Conservation (phyloP, 306 rosid genomes). For the Albizia julibrissin region DNA sequence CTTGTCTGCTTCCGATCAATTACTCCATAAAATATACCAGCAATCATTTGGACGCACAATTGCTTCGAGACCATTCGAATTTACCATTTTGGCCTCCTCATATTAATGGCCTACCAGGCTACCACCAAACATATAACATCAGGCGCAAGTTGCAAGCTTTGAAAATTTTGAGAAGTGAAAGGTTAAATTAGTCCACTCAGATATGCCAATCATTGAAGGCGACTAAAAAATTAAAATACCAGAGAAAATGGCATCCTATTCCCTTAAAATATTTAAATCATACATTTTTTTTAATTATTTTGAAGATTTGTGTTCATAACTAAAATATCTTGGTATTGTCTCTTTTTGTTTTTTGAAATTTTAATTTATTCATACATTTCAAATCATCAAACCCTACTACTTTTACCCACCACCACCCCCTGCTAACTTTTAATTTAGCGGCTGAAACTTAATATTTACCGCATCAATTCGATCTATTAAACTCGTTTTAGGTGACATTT, state of each 20-base stretch:
- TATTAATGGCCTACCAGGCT: neutral
- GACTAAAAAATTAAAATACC: neutral
- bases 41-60: neutral
- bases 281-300: neutral
- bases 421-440: neutral
- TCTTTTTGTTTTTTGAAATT: neutral
- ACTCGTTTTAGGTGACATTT: neutral
- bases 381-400: neutral
- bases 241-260: neutral
- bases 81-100: neutral
- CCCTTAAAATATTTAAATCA: too few species aligned
- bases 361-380: too few species aligned
- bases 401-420: neutral
- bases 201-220: constrained; percentile 7
- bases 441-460: neutral
- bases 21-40: neutral
- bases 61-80: neutral
- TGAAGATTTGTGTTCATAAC: neutral
- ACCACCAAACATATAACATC: too few species aligned
- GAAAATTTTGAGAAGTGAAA: neutral
- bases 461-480: neutral
- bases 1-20: neutral
- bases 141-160: neutral
- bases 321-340: neutral
- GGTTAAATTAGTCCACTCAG: neutral